Evolutionary conservation across 73 alveolate species (phyloP).

Genomic region (Stentor roeselii): DNA sequence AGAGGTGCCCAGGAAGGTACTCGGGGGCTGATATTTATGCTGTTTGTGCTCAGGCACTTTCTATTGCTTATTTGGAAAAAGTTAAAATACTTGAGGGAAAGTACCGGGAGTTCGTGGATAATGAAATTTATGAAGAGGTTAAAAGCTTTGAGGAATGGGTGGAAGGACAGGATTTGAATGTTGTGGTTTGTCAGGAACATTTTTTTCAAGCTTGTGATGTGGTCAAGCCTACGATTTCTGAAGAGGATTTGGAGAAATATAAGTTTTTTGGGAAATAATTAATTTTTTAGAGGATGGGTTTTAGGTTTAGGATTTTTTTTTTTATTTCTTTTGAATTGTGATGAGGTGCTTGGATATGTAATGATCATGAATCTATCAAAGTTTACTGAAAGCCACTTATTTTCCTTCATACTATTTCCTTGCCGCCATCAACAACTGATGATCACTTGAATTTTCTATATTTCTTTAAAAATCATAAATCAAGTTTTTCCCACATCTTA

Average conservation of each 20-base stretch:
- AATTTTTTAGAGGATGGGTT: too few species aligned
- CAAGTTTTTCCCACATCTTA: too few species aligned
- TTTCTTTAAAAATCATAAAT: too few species aligned
- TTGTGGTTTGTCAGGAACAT: not conserved
- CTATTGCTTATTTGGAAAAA: not conserved
- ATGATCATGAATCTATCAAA: too few species aligned
- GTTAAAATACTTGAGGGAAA: not conserved
- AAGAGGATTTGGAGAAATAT: not conserved
- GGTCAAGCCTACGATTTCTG: not conserved
- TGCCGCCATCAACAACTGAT: too few species aligned
- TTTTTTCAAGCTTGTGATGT: not conserved
- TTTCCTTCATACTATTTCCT: too few species aligned
- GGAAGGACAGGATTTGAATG: not conserved
- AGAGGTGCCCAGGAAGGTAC: not conserved
- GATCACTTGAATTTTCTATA: too few species aligned
- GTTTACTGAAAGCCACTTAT: too few species aligned
- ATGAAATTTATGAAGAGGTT: not conserved
- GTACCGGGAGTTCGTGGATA: not conserved
- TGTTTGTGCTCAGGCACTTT: not conserved
- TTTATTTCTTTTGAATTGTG: too few species aligned
- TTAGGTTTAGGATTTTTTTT: too few species aligned
- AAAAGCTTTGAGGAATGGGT: not conserved
- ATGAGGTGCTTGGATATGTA: too few species aligned
- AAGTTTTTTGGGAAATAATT: not conserved
- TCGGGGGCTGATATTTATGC: slow-evolving; percentile 9